Evolutionary conservation across 2,329 filamentous ascomycete genomes (phyloP).

Genomic region (Botrytis elliptica): DNA sequence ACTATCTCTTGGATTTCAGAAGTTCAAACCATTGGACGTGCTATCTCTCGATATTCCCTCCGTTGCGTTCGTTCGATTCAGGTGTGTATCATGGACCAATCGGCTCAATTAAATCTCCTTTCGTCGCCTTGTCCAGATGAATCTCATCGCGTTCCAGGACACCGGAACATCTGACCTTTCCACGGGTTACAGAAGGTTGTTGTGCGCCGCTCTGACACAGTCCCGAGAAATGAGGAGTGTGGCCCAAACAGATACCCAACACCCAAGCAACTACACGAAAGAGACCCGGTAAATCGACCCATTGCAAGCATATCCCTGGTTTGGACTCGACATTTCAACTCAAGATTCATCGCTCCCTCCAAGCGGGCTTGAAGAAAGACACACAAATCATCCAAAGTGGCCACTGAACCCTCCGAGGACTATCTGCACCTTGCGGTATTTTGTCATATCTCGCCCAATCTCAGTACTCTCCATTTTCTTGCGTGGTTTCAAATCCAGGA

Average conservation of each 20-base stretch:
- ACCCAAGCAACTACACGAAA: background rate
- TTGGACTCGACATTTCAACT: background rate
- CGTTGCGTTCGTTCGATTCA: background rate
- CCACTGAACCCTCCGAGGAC: too few species aligned
- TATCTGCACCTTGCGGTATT: background rate
- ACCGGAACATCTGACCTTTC: background rate
- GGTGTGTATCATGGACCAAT: slow-evolving; percentile 19
- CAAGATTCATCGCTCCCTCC: background rate
- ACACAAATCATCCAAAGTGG: background rate
- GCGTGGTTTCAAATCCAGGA: background rate
- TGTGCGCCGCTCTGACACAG: background rate
- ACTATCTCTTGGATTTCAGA: slow-evolving; percentile 3
- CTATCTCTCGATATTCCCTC: background rate
- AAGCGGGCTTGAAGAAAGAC: background rate
- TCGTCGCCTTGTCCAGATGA: background rate
- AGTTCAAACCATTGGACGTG: slow-evolving; percentile 5
- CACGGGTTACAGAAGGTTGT: background rate
- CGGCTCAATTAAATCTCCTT: background rate
- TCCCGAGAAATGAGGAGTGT: background rate
- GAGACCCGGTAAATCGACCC: background rate
- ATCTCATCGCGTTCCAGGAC: background rate
- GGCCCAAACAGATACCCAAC: background rate
- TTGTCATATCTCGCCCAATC: background rate
- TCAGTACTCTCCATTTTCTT: background rate
- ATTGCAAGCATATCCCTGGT: background rate